Percentiles rank a stretch among this genome's conserved stretches.
These are phyloP conservation scores for Trichosporon ovoides DNA, from an alignment of 1,284 basidiomycete genomes.

Conservation along the genomic window DNA sequence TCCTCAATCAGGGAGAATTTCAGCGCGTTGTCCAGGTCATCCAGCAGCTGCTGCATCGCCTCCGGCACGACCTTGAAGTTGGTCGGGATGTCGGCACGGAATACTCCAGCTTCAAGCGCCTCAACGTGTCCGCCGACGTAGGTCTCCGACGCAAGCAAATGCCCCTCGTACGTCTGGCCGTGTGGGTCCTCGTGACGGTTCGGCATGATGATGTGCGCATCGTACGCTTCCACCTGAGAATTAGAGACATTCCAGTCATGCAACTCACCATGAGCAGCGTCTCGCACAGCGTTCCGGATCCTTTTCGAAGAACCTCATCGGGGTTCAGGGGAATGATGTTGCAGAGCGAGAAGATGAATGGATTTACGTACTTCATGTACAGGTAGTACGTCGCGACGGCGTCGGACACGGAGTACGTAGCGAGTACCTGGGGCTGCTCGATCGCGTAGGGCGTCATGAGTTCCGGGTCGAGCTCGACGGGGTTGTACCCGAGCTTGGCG, in stretches of 20 bases:
- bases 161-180: conserved; percentile 90
- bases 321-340: conserved; percentile 98
- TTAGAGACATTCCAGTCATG: conserved; percentile 10
- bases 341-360: conserved; percentile 98
- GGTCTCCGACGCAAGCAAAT: conserved; percentile 91
- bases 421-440: conserved; percentile 90
- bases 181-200: conserved; percentile 93
- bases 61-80: conserved; percentile 91
- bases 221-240: conserved; percentile 84
- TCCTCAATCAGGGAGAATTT: conserved; percentile 87
- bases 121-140: conserved; percentile 99
- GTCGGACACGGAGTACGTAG: conserved; percentile 98
- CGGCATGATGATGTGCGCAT: conserved; percentile 91
- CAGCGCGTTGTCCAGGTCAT: conserved; percentile 87
- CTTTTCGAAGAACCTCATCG: conserved; percentile 94
- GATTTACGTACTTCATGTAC: conserved; percentile 99
- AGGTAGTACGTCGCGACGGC: conserved; percentile 99
- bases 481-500: conserved; percentile 93
- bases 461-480: conserved; percentile 96
- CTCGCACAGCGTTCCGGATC: conserved; percentile 93
- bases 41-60: conserved; percentile 87
- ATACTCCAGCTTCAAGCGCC: conserved; percentile 96
- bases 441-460: conserved; percentile 99
- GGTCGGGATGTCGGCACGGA: conserved; percentile 89
- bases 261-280: conserved; percentile 87